These are phyloP conservation scores for Fusarium pseudocircinatum DNA, from an alignment of 2,329 filamentous ascomycete species.

Conservation along the genomic window DNA sequence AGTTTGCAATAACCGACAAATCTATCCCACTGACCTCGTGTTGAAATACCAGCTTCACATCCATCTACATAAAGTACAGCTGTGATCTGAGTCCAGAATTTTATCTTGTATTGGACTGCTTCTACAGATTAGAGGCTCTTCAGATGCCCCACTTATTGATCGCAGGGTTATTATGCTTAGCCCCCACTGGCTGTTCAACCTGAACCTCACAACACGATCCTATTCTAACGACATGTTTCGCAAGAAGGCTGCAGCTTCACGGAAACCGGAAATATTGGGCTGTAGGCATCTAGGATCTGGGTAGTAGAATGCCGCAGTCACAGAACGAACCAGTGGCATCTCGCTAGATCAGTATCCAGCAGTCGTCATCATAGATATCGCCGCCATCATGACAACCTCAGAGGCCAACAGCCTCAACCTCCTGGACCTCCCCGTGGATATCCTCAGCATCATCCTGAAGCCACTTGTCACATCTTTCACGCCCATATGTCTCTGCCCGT, in stretches of 20 bases:
- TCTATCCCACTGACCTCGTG: background rate
- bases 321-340: background rate
- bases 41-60: background rate
- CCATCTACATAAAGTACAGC: background rate
- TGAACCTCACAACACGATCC: background rate
- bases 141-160: slow-evolving; percentile 4
- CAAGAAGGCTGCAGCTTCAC: background rate
- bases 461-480: slow-evolving; percentile 42
- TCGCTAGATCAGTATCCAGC: background rate
- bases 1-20: background rate
- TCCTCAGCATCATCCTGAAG: slow-evolving; percentile 45
- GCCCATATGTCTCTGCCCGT: slow-evolving; percentile 45
- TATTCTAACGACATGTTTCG: slow-evolving; percentile 2
- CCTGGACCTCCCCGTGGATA: slow-evolving; percentile 48
- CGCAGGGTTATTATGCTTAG: background rate
- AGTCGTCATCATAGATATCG: background rate
- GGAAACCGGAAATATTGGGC: too few relatives aligned
- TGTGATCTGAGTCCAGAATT: background rate
- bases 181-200: slow-evolving; percentile 6
- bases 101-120: background rate
- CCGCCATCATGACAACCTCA: slow-evolving; percentile 18
- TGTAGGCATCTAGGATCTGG: background rate
- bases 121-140: background rate
- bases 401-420: slow-evolving; percentile 38
- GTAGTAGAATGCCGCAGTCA: slow-evolving; percentile 1